Percentiles rank a stretch among this genome's conserved stretches.
Conservation (phyloP, 805 yeast genomes). For the Metschnikowia gelsemii region DNA sequence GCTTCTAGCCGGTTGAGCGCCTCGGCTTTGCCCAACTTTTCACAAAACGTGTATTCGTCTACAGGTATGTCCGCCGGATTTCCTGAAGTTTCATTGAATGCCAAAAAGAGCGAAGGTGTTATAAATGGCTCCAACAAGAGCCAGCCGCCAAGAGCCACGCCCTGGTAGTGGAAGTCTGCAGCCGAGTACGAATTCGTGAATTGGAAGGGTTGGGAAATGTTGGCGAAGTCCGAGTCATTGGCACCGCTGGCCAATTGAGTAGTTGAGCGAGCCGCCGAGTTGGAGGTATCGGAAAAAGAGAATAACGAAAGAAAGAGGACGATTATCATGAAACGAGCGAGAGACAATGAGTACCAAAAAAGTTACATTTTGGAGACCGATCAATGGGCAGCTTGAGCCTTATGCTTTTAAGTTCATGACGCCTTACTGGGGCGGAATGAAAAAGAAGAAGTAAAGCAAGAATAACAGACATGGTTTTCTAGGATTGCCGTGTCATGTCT, state of each 20-base stretch:
- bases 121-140: conserved; percentile 68
- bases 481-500: too few relatives aligned
- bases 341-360: background rate
- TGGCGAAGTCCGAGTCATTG: conserved; percentile 7
- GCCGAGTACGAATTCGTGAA: conserved; percentile 12
- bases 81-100: conserved; percentile 27
- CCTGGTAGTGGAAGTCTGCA: conserved; percentile 13
- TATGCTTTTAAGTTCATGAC: too few relatives aligned
- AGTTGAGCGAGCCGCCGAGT: conserved; percentile 1
- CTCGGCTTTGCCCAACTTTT: conserved; percentile 46
- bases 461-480: too few relatives aligned
- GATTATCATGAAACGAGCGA: background rate
- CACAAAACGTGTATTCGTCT: conserved; percentile 60
- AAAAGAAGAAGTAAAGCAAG: too few relatives aligned
- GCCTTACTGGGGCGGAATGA: too few relatives aligned
- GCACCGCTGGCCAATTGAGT: conserved; percentile 1
- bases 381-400: too few relatives aligned
- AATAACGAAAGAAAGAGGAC: background rate
- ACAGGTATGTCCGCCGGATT: conserved; percentile 42
- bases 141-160: conserved; percentile 69
- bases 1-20: conserved; percentile 42
- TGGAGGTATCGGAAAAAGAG: background rate
- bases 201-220: conserved; percentile 7
- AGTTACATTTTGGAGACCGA: too few relatives aligned
- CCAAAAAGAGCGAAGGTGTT: conserved; percentile 59